A percentile compares a stretch with the other conserved stretches of the same genome.
Conservation (phyloP, 768 basidiomycete genomes). For the Lyophyllum shimeji region DNA sequence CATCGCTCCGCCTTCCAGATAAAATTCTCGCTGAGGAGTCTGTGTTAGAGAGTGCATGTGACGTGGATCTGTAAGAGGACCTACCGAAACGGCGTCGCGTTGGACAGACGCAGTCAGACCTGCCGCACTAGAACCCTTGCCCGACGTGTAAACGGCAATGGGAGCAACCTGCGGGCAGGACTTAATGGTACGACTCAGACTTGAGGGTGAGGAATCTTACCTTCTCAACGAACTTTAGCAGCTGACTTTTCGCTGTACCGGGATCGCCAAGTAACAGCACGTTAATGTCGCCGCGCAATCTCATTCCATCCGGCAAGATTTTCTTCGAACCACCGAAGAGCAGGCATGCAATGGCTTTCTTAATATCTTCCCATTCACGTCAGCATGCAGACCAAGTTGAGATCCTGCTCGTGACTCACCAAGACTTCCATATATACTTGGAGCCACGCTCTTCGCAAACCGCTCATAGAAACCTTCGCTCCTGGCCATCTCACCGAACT, state of each 20-base stretch:
- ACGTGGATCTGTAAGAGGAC: slow-evolving; percentile 25
- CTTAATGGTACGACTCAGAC: not conserved
- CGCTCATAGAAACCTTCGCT: slow-evolving; percentile 90
- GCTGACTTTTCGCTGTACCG: slow-evolving; percentile 96
- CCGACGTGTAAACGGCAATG: slow-evolving; percentile 97
- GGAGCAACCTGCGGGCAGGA: slow-evolving; percentile 73
- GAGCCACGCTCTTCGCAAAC: slow-evolving; percentile 92
- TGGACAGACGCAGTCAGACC: slow-evolving; percentile 98
- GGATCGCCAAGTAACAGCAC: slow-evolving; percentile 96
- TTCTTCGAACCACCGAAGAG: slow-evolving; percentile 98
- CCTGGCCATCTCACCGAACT: slow-evolving; percentile 89
- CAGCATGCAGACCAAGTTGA: not conserved
- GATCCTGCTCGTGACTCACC: slow-evolving; percentile 48
- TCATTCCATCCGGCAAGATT: slow-evolving; percentile 94
- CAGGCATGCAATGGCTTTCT: slow-evolving; percentile 96
- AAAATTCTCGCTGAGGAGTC: slow-evolving; percentile 83
- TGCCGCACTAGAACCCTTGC: slow-evolving; percentile 97
- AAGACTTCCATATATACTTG: slow-evolving; percentile 93
- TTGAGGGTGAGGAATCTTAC: slow-evolving; percentile 25
- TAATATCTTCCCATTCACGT: slow-evolving; percentile 70
- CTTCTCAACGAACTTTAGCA: slow-evolving; percentile 99
- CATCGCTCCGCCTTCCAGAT: slow-evolving; percentile 99
- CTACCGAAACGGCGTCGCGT: slow-evolving; percentile 84
- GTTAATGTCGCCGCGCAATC: slow-evolving; percentile 96
- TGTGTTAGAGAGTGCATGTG: slow-evolving; percentile 6